Percentiles rank a stretch among this genome's conserved stretches.
These are phyloP conservation scores for Plasmodium chabaudi DNA, from an alignment of 169 alveolate species.

Conservation along the genomic window DNA sequence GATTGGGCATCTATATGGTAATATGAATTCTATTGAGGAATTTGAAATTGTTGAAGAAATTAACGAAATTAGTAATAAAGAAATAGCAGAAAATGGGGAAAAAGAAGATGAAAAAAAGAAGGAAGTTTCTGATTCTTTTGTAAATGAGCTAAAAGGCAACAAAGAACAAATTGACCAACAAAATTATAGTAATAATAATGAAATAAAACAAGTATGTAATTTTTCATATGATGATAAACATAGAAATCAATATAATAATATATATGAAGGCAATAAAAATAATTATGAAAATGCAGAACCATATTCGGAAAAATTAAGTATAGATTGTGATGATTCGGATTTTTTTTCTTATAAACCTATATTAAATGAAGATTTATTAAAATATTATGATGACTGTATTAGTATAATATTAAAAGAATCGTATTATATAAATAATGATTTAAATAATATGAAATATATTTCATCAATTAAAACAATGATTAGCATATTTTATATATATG, in stretches of 20 bases:
- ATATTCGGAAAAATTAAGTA: constrained; percentile 20
- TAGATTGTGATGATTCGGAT: constrained; percentile 42
- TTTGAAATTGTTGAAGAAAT: too few relatives aligned
- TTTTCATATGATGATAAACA: neutral
- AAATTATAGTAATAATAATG: neutral
- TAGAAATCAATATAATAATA: neutral
- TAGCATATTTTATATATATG: constrained; percentile 70
- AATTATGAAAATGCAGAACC: neutral
- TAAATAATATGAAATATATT: constrained; percentile 67
- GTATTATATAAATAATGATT: constrained; percentile 60
- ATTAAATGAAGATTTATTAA: constrained; percentile 45
- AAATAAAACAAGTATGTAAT: neutral
- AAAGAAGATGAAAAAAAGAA: too few relatives aligned
- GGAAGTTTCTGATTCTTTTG: too few relatives aligned
- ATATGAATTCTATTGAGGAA: too few relatives aligned
- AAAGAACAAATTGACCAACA: too few relatives aligned
- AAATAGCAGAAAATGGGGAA: too few relatives aligned
- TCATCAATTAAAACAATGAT: constrained; percentile 59
- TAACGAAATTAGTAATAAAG: too few relatives aligned
- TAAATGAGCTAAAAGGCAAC: too few relatives aligned
- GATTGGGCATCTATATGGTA: too few relatives aligned
- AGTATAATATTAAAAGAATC: constrained; percentile 55
- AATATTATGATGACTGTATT: constrained; percentile 58
- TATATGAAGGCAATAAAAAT: neutral
- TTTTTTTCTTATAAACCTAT: constrained; percentile 41